phyloP scores from a whole-genome alignment of 768 basidiomycete genomes.

The Kwoniella sp. region DNA sequence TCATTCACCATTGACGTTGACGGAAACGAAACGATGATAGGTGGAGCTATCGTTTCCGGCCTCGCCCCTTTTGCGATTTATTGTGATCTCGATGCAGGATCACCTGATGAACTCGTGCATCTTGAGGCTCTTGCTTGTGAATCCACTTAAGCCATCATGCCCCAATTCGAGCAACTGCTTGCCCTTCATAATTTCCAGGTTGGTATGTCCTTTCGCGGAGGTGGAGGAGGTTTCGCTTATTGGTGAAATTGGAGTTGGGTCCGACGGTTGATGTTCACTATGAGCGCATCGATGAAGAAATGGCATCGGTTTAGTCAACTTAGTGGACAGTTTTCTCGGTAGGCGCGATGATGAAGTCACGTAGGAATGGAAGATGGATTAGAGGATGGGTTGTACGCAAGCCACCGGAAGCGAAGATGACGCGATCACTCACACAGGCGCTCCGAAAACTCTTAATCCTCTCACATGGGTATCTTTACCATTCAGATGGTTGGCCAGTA shows the following conservation, averaged over 20 bases:
- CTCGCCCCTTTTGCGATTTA: too few relatives aligned
- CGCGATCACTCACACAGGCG: slow-evolving; percentile 72
- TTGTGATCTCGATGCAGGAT: too few relatives aligned
- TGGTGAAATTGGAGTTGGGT: slow-evolving; percentile 1
- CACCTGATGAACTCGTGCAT: slow-evolving; percentile 81
- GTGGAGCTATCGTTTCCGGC: too few relatives aligned
- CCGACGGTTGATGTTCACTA: slow-evolving; percentile 8
- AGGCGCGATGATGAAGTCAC: too few relatives aligned
- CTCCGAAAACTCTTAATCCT: slow-evolving; percentile 82
- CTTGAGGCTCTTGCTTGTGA: slow-evolving; percentile 66
- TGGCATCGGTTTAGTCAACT: too few relatives aligned
- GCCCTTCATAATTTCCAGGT: slow-evolving; percentile 15
- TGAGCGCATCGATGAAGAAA: not conserved
- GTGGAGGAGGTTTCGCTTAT: slow-evolving; percentile 8
- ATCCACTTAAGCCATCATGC: slow-evolving; percentile 73
- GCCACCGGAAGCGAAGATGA: too few relatives aligned
- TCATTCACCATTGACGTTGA: too few relatives aligned
- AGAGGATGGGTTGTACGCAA: too few relatives aligned
- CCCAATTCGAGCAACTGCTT: slow-evolving; percentile 46
- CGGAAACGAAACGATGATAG: too few relatives aligned
- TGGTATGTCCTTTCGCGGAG: slow-evolving; percentile 2
- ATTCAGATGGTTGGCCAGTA: slow-evolving; percentile 93
- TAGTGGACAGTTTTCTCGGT: too few relatives aligned
- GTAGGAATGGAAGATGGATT: too few relatives aligned
- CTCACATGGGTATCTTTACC: slow-evolving; percentile 98